A percentile compares a stretch with the other conserved stretches of the same genome.
These are phyloP conservation scores for Arthroderma sp. DNA, from an alignment of 2,329 filamentous ascomycete genomes.

Conservation along the genomic window DNA sequence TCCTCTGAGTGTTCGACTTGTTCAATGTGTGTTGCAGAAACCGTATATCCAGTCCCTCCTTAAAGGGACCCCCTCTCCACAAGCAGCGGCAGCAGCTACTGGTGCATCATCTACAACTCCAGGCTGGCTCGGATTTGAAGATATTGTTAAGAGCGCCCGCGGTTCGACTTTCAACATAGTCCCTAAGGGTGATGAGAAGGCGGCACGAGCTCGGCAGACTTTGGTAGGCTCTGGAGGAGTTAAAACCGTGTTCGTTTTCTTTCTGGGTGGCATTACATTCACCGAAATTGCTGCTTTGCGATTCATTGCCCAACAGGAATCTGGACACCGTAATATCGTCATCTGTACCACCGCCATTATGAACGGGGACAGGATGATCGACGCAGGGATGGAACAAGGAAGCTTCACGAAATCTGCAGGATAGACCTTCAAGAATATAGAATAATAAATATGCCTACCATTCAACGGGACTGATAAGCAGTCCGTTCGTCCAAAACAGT, in stretches of 20 bases:
- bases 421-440: neutral
- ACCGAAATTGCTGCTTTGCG: conserved; percentile 89
- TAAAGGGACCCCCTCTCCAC: conserved; percentile 47
- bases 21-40: conserved; percentile 90
- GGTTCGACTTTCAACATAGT: conserved; percentile 84
- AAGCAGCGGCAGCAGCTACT: conserved; percentile 27
- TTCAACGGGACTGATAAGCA: too few species aligned
- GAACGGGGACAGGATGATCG: conserved; percentile 80
- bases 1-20: conserved; percentile 75
- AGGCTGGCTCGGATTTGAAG: conserved; percentile 89
- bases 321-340: conserved; percentile 68
- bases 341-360: conserved; percentile 89
- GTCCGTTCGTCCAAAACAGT: too few species aligned
- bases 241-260: conserved; percentile 92
- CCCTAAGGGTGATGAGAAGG: conserved; percentile 87
- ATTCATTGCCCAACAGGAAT: conserved; percentile 76
- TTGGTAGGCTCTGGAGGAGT: conserved; percentile 61
- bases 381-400: conserved; percentile 63
- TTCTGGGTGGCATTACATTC: conserved; percentile 91
- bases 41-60: conserved; percentile 62
- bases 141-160: conserved; percentile 72
- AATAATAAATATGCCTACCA: neutral
- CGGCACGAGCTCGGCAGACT: conserved; percentile 71
- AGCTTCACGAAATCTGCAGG: conserved; percentile 34
- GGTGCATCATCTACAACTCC: conserved; percentile 51